Conservation (phyloP, 2,329 filamentous ascomycete genomes). For the Aquanectria penicillioides region DNA sequence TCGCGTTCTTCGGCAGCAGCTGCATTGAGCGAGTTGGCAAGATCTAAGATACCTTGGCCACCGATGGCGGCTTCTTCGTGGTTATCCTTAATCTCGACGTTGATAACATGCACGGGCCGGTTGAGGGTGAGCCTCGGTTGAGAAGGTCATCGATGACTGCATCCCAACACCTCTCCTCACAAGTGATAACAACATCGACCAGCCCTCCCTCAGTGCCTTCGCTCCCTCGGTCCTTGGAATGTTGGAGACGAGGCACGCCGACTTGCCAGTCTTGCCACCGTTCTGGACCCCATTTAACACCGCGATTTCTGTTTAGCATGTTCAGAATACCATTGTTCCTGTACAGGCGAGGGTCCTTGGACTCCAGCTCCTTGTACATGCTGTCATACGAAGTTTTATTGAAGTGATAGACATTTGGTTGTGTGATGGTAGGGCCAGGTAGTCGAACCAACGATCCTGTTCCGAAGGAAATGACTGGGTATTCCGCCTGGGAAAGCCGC, state of each 20-base stretch:
- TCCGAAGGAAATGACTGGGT: constrained; percentile 98
- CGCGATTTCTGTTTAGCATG: constrained; percentile 93
- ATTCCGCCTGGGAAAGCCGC: constrained; percentile 83
- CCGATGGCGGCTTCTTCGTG: constrained; percentile 95
- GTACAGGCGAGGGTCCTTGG: constrained; percentile 89
- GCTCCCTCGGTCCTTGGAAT: constrained; percentile 79
- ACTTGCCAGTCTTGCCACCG: constrained; percentile 98
- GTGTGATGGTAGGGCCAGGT: constrained; percentile 87
- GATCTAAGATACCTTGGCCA: constrained; percentile 89
- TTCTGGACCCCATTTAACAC: constrained; percentile 94
- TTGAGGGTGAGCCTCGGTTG: constrained; percentile 88
- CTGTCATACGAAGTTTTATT: constrained; percentile 95
- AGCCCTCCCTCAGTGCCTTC: constrained; percentile 86
- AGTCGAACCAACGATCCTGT: constrained; percentile 94
- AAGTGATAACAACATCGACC: constrained; percentile 95
- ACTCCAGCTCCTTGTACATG: constrained; percentile 90
- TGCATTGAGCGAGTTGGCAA: constrained; percentile 85
- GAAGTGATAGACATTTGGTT: constrained; percentile 98
- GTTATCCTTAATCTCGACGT: constrained; percentile 98
- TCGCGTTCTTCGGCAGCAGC: constrained; percentile 82
- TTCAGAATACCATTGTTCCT: constrained; percentile 91
- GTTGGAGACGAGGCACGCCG: constrained; percentile 82
- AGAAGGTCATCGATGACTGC: constrained; percentile 95
- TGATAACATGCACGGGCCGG: constrained; percentile 95
- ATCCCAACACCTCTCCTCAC: constrained; percentile 98